phyloP scores from a whole-genome alignment of 2,329 filamentous ascomycete genomes.

The Phaeosphaeriaceae sp. region DNA sequence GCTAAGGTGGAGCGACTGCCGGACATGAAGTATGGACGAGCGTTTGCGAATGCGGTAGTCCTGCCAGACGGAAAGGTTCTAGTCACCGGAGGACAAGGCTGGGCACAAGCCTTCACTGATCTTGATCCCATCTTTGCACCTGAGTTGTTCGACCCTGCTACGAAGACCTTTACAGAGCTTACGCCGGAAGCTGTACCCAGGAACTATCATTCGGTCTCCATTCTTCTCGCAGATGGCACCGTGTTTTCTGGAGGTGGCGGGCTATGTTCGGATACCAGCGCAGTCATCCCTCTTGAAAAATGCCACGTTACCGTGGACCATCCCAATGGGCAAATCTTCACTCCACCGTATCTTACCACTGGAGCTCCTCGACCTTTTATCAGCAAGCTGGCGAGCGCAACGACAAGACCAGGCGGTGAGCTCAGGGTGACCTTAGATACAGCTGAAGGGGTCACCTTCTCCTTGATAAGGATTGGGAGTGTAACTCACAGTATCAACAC shows the following conservation, averaged over 20 bases:
- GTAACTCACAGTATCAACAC: slow-evolving; percentile 32
- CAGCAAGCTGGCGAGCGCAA: slow-evolving; percentile 6
- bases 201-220: slow-evolving; percentile 31
- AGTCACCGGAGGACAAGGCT: slow-evolving; percentile 29
- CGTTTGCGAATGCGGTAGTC: slow-evolving; percentile 27
- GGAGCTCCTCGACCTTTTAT: slow-evolving; percentile 22
- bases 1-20: slow-evolving; percentile 16
- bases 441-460: slow-evolving; percentile 16
- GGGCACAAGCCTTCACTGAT: slow-evolving; percentile 22
- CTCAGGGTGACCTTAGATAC: slow-evolving; percentile 18
- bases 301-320: slow-evolving; percentile 57
- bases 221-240: slow-evolving; percentile 29
- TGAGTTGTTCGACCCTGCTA: slow-evolving; percentile 30
- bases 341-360: slow-evolving; percentile 62
- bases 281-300: slow-evolving; percentile 39
- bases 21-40: slow-evolving; percentile 22
- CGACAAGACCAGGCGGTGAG: slow-evolving; percentile 17
- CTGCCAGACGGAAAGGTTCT: slow-evolving; percentile 34
- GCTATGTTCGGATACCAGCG: slow-evolving; percentile 23
- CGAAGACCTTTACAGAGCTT: slow-evolving; percentile 24
- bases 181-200: slow-evolving; percentile 21
- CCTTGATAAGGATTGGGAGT: slow-evolving; percentile 28
- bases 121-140: slow-evolving; percentile 19
- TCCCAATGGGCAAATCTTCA: slow-evolving; percentile 61
- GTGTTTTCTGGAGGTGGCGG: slow-evolving; percentile 32